These are phyloP conservation scores for Backusella psychrophila DNA, from an alignment of 192 early-diverging fungal species.

Conservation along the genomic window DNA sequence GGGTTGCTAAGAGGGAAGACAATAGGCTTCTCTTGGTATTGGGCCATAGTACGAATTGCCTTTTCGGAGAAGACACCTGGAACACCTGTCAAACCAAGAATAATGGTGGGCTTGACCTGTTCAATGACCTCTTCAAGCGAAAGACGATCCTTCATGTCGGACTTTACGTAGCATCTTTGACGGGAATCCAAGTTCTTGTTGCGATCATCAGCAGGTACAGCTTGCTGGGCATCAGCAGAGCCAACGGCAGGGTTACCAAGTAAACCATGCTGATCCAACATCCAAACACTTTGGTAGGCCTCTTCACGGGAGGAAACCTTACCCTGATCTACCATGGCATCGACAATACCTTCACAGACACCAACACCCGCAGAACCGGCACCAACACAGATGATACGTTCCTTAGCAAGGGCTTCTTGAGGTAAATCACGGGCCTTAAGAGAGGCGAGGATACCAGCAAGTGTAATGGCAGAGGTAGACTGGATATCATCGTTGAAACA, in stretches of 20 bases:
- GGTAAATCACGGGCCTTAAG: conserved; percentile 33
- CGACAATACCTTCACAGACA: conserved; percentile 39
- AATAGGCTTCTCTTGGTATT: conserved; percentile 44
- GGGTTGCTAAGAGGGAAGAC: conserved; percentile 56
- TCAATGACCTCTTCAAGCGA: conserved; percentile 49
- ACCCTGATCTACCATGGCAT: conserved; percentile 37
- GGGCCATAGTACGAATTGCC: conserved; percentile 52
- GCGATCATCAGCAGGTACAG: background rate
- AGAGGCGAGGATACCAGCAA: conserved; percentile 37
- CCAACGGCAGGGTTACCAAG: conserved; percentile 41
- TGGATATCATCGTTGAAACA: conserved; percentile 43
- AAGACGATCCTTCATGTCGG: conserved; percentile 45
- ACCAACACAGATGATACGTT: conserved; percentile 35
- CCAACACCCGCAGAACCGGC: conserved; percentile 39
- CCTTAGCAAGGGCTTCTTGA: conserved; percentile 18
- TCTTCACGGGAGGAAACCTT: conserved; percentile 42
- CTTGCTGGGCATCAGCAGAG: conserved; percentile 21
- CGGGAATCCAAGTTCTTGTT: conserved; percentile 43
- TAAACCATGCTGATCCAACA: conserved; percentile 52
- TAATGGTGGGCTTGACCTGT: conserved; percentile 48
- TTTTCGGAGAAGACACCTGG: conserved; percentile 51
- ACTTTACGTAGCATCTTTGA: conserved; percentile 46
- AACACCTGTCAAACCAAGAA: conserved; percentile 49
- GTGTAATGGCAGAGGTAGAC: conserved; percentile 38
- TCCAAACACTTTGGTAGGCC: conserved; percentile 51